phyloP scores from a whole-genome alignment of 352 stramenopile species.

The Pythium apleroticum region DNA sequence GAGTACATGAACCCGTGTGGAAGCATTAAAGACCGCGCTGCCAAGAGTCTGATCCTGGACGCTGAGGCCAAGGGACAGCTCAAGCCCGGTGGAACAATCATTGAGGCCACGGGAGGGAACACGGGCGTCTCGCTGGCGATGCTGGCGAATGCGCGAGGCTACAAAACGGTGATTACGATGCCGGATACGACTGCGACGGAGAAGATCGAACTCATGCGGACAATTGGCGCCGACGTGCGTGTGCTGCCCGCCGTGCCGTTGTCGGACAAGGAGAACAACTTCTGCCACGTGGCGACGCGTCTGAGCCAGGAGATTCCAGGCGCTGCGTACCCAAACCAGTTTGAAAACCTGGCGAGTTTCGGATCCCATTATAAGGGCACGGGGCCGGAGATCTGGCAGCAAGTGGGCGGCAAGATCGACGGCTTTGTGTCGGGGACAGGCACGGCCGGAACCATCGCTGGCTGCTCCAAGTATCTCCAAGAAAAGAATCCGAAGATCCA shows the following conservation, averaged over 20 bases:
- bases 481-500: conserved; percentile 56
- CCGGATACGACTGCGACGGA: conserved; percentile 59
- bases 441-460: conserved; percentile 93
- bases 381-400: conserved; percentile 87
- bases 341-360: conserved; percentile 77
- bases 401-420: conserved; percentile 87
- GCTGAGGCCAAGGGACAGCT: conserved; percentile 87
- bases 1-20: conserved; percentile 91
- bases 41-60: conserved; percentile 89
- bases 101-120: conserved; percentile 90
- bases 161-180: conserved; percentile 80
- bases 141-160: conserved; percentile 82
- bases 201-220: conserved; percentile 81
- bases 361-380: conserved; percentile 71
- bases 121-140: conserved; percentile 92
- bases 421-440: conserved; percentile 87
- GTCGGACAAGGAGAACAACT: conserved; percentile 69
- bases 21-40: conserved; percentile 94
- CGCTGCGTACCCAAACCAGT: conserved; percentile 56
- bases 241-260: conserved; percentile 59
- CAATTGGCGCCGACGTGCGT: conserved; percentile 64
- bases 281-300: conserved; percentile 65
- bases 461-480: conserved; percentile 93
- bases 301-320: conserved; percentile 34
- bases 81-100: conserved; percentile 53